These are phyloP conservation scores for Lineolata rhizophorae DNA, from an alignment of 495 filamentous ascomycete species.

Conservation along the genomic window DNA sequence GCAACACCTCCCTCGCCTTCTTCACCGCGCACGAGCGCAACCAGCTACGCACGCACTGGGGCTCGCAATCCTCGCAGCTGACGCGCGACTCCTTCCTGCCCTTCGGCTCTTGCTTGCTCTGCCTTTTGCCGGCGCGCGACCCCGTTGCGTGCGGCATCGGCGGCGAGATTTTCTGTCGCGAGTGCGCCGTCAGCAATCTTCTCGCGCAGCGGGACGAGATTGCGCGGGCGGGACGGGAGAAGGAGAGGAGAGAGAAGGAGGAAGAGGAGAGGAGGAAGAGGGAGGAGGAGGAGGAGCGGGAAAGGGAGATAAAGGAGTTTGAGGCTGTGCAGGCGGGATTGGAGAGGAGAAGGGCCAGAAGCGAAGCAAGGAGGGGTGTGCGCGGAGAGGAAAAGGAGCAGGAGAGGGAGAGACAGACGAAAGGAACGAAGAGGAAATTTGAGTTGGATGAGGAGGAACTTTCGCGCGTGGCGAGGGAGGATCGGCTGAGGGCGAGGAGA, in stretches of 20 bases:
- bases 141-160: slow-evolving; percentile 54
- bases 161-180: slow-evolving; percentile 90
- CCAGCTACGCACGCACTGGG: slow-evolving; percentile 60
- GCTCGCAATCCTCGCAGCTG: slow-evolving; percentile 63
- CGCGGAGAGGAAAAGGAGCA: slow-evolving; percentile 21
- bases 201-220: slow-evolving; percentile 85
- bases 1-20: slow-evolving; percentile 88
- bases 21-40: slow-evolving; percentile 86
- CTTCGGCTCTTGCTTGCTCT: slow-evolving; percentile 78
- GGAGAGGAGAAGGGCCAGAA: slow-evolving; percentile 25
- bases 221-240: slow-evolving; percentile 50
- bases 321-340: slow-evolving; percentile 40
- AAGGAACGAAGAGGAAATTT: slow-evolving; percentile 55
- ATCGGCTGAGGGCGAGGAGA: slow-evolving; percentile 42
- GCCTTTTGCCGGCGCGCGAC: slow-evolving; percentile 59
- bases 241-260: slow-evolving; percentile 32
- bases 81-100: slow-evolving; percentile 82
- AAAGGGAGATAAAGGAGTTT: slow-evolving; percentile 21
- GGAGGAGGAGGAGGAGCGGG: slow-evolving; percentile 32
- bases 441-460: slow-evolving; percentile 69
- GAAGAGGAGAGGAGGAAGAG: slow-evolving; percentile 27
- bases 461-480: slow-evolving; percentile 42
- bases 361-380: slow-evolving; percentile 18
- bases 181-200: slow-evolving; percentile 82
- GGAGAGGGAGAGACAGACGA: slow-evolving; percentile 22